Base-by-base conservation (phyloP, 2,329 filamentous ascomycete species). In the Pochonia chlamydosporia region DNA sequence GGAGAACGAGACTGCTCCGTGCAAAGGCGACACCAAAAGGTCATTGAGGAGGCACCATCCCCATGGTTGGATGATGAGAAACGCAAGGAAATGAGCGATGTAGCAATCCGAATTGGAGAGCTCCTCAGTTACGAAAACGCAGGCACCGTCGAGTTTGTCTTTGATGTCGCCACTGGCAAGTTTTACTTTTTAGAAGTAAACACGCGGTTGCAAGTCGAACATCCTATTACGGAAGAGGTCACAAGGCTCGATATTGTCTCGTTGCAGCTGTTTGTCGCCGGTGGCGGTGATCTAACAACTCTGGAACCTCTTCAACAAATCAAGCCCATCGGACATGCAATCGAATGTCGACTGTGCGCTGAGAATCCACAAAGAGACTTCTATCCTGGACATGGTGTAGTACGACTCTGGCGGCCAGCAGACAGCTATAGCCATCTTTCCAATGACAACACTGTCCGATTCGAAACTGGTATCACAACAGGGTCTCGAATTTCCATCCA, bases 201-300 rank as follows among this genome's bases (percentile, higher is more conserved):
- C 37, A 68, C 73, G 0, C 60, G 73, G 4, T 54, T 76, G 4
- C 74, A 77, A 49, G 73, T 76, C 5, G 74, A 77, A 51, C 72
- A 76, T 53, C 63, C 67, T 20, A 64, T 66, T 8, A 91, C 87
- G 0, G 87, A 91, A 62, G 83, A 86, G 74, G 82, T 87, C 3
- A 88, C 84, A 9, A 83, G 79, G 0, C 76, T 88, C 42, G 87
- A 91, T 59, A 70, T 91, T 10, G 87, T 91, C 1, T 7, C 26
- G n/a, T n/a, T n/a, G n/a, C n/a, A n/a, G n/a, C n/a, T n/a, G n/a
- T n/a, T n/a, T n/a, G n/a, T n/a, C n/a, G n/a, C n/a, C n/a, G n/a
- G n/a, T n/a, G n/a, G n/a, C n/a, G n/a, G n/a, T n/a, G n/a, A n/a
- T n/a, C n/a, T n/a, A n/a, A n/a, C n/a, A n/a, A n/a, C n/a, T n/a